A percentile compares a stretch with the other conserved stretches of the same genome.
phyloP scores from a whole-genome alignment of 2,329 filamentous ascomycete genomes.

The Corynespora cassiicola region DNA sequence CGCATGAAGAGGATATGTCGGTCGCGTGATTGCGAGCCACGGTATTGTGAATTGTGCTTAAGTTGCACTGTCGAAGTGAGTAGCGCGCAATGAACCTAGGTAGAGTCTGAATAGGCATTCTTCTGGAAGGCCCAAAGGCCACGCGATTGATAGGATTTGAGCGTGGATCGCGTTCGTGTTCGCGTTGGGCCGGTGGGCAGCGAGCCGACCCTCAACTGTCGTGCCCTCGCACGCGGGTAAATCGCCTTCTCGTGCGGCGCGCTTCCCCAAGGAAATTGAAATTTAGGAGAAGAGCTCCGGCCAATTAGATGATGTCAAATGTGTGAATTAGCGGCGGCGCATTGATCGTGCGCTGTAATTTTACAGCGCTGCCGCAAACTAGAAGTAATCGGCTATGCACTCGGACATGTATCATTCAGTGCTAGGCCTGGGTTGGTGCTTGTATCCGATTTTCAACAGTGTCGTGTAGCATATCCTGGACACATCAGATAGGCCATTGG shows the following conservation, averaged over 20 bases:
- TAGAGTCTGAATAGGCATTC: too few relatives aligned
- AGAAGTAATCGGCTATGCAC: not conserved
- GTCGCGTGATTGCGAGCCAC: too few relatives aligned
- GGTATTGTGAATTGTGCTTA: too few relatives aligned
- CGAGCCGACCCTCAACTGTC: constrained; percentile 11
- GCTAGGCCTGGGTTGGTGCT: constrained; percentile 1
- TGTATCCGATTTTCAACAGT: constrained; percentile 1
- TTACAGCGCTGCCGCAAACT: constrained; percentile 1
- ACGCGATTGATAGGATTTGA: constrained; percentile 4
- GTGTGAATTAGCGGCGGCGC: too few relatives aligned
- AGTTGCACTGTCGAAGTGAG: too few relatives aligned
- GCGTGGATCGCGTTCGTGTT: constrained; percentile 5
- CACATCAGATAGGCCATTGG: too few relatives aligned
- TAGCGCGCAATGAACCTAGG: too few relatives aligned
- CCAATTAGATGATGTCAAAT: too few relatives aligned
- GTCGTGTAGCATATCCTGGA: constrained; percentile 2
- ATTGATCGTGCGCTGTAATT: too few relatives aligned
- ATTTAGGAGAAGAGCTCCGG: constrained; percentile 1
- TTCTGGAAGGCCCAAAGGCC: constrained; percentile 8
- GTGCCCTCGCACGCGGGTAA: constrained; percentile 10
- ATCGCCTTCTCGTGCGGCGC: constrained; percentile 2
- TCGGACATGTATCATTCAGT: not conserved
- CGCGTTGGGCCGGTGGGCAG: not conserved
- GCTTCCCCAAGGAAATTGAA: constrained; percentile 5
- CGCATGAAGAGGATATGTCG: too few relatives aligned